Evolutionary conservation across 257 asterid genomes (phyloP), one percentile per base, ranked within the genome.

Genomic region (Primulina eburnea): DNA sequence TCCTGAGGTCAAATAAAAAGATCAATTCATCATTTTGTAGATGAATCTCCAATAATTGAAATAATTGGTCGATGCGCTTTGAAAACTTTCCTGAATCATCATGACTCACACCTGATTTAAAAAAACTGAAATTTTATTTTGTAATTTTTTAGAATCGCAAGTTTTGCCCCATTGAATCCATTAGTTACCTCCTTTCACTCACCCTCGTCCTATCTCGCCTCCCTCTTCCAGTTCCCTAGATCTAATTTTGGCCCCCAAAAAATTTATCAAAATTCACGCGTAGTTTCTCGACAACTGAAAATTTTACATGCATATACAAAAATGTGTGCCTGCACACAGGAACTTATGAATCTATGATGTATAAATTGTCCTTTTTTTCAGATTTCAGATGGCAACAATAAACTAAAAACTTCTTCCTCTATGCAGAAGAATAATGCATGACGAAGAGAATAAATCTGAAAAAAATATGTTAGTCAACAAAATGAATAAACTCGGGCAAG

Each of bases 1-100:
- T 50, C 99, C 99, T 94, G 90, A 58, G 58, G 71, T 71, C 78
- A 71, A 70, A 68, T 18, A 47, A 55, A 76, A 73, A 37, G 35
- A 65, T 12, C 62, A 75, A n/a, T 37, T 37, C 2, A 9, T 37
- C 47, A 8, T 37, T 9, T 26, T 78, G 40, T 30, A 30, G 6
- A 60, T 57, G 67, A 26, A 52, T 12, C 61, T 55, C 35, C 58
- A 52, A 59, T 8, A 56, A 30, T 4, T 73, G 35, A 69, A 59
- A 5, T 60, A 24, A 60, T 38, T 21, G 53, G 18, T 30, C 14
- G 11, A 37, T 52, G 30, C 62, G 79, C 75, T 71, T 9, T 37
- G 65, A 20, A 8, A 61, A 62, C 16, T n/a, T 34, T 18, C 47
- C 47, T 7, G 47, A 37, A 37, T 37, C 40, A 35, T 7, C 47